phyloP scores from a whole-genome alignment of 106 monocot species.

The Allium sativum region DNA sequence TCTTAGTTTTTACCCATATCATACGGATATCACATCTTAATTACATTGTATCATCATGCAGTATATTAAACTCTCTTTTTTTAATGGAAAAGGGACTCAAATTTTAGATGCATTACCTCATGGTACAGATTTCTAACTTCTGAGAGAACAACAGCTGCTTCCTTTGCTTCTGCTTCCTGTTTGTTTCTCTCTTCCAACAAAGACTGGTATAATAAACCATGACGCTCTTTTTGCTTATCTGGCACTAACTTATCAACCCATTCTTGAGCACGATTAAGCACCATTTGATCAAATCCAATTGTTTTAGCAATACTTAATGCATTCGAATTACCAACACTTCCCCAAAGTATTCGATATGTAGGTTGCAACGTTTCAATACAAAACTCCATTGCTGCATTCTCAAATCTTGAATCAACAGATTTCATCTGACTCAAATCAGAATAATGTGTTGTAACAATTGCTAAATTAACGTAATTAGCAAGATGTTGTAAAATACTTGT shows the following conservation, averaged over 20 bases:
- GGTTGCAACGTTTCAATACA: constrained; percentile 59
- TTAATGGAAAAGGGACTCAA: too few relatives aligned
- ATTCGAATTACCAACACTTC: constrained; percentile 81
- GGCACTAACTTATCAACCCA: constrained; percentile 73
- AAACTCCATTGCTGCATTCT: constrained; percentile 96
- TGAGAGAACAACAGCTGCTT: constrained; percentile 52
- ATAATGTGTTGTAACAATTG: constrained; percentile 79
- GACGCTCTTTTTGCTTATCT: constrained; percentile 68
- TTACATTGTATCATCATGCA: too few relatives aligned
- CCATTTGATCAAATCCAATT: constrained; percentile 71
- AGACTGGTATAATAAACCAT: constrained; percentile 66
- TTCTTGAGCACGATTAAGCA: constrained; percentile 53
- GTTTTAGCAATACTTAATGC: constrained; percentile 73
- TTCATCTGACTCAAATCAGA: constrained; percentile 58
- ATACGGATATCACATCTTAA: too few relatives aligned
- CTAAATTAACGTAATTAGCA: constrained; percentile 30
- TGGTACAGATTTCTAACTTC: constrained; percentile 46
- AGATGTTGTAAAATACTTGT: constrained; percentile 75
- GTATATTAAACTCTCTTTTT: too few relatives aligned
- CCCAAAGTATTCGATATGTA: constrained; percentile 77
- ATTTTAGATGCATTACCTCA: constrained; percentile 31
- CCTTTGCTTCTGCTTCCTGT: constrained; percentile 47
- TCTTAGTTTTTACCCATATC: too few relatives aligned
- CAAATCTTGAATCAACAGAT: constrained; percentile 54
- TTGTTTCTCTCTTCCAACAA: constrained; percentile 51